Evolutionary conservation across 164 flowering plant genomes (phyloP).

Genomic region (Stephania japonica): DNA sequence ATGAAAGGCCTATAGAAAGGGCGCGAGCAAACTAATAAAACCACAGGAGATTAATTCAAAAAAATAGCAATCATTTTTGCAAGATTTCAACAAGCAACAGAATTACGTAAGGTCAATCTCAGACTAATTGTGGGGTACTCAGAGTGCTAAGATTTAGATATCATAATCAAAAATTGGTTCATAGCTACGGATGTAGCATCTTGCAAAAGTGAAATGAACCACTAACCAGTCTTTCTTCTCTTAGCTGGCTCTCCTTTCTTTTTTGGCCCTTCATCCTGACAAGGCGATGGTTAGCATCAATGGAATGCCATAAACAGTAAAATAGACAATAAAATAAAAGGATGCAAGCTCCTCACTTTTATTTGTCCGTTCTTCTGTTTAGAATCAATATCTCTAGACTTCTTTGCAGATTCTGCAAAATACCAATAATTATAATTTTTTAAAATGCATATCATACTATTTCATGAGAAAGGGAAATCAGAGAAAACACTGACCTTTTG

Average conservation of each 20-base stretch:
- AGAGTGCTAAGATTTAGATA: background rate
- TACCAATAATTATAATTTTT: slow-evolving; percentile 6
- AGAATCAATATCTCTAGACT: slow-evolving; percentile 16
- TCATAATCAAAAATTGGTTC: background rate
- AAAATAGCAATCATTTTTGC: background rate
- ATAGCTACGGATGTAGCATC: slow-evolving; percentile 4
- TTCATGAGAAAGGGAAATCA: slow-evolving; percentile 7
- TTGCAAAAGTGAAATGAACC: background rate
- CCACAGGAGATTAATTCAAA: background rate
- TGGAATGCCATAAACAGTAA: background rate
- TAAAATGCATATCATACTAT: slow-evolving; percentile 8
- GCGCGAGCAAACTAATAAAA: background rate
- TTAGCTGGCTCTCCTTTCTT: slow-evolving; percentile 25
- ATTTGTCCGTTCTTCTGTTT: slow-evolving; percentile 28
- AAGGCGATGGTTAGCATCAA: slow-evolving; percentile 10
- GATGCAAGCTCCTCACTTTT: slow-evolving; percentile 5
- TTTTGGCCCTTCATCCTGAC: slow-evolving; percentile 29
- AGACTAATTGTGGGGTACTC: background rate
- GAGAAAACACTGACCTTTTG: slow-evolving; percentile 32
- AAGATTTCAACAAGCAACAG: too few species aligned
- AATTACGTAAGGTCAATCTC: background rate
- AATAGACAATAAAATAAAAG: background rate
- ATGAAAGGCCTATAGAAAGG: background rate
- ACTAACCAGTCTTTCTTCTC: slow-evolving; percentile 28
- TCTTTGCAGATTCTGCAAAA: slow-evolving; percentile 30